A percentile compares a stretch with the other conserved stretches of the same genome.
phyloP scores from a whole-genome alignment of 83 land plant species.

The Larix sibirica region DNA sequence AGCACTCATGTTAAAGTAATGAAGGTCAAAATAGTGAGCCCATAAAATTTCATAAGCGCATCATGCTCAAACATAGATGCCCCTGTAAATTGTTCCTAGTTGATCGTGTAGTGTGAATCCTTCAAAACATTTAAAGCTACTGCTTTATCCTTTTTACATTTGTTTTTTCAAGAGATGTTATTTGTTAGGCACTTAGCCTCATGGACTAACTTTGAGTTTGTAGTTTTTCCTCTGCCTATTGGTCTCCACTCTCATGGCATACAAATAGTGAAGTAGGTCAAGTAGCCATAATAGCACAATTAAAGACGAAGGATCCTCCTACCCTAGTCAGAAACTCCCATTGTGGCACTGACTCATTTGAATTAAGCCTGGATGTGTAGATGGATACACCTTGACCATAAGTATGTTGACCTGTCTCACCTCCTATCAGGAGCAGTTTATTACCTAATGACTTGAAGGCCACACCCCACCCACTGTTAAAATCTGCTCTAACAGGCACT shows the following conservation, averaged over 20 bases:
- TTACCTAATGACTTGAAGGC: slow-evolving; percentile 59
- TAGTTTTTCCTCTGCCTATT: slow-evolving; percentile 2
- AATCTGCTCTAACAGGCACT: slow-evolving; percentile 52
- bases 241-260: not conserved
- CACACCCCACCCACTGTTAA: slow-evolving; percentile 58
- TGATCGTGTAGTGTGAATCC: slow-evolving; percentile 2
- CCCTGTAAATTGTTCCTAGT: slow-evolving; percentile 12
- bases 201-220: not conserved
- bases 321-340: slow-evolving; percentile 19
- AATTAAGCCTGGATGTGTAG: slow-evolving; percentile 16
- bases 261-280: not conserved
- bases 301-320: slow-evolving; percentile 21
- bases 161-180: not conserved
- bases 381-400: slow-evolving; percentile 17
- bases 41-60: not conserved
- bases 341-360: not conserved
- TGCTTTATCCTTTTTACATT: slow-evolving; percentile 11
- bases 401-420: slow-evolving; percentile 8
- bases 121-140: not conserved
- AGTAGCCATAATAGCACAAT: slow-evolving; percentile 27
- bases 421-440: slow-evolving; percentile 39
- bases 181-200: slow-evolving; percentile 12
- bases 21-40: not conserved
- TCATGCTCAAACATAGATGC: slow-evolving; percentile 1
- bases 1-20: slow-evolving; percentile 5